These are phyloP conservation scores for Talaromyces marneffei DNA, from an alignment of 2,329 filamentous ascomycete genomes.

Conservation along the genomic window DNA sequence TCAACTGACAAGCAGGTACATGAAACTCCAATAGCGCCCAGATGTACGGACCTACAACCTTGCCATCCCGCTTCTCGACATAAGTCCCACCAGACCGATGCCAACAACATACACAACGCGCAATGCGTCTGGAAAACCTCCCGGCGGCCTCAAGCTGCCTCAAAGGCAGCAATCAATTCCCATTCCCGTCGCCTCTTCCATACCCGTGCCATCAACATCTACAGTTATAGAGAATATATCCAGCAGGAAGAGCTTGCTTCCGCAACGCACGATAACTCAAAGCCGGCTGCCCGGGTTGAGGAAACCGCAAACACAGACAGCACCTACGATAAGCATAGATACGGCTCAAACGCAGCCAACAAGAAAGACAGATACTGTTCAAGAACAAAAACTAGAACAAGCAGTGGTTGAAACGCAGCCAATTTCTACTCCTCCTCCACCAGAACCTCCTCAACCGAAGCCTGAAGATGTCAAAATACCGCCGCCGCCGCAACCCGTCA, in stretches of 20 bases:
- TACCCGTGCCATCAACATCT: slow-evolving; percentile 1
- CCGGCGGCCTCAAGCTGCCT: slow-evolving; percentile 11
- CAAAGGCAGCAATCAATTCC: slow-evolving; percentile 17
- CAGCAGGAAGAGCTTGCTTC: slow-evolving; percentile 29
- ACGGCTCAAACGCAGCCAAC: not conserved
- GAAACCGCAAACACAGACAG: slow-evolving; percentile 17
- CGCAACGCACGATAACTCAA: slow-evolving; percentile 23
- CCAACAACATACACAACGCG: slow-evolving; percentile 15
- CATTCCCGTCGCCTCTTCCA: slow-evolving; percentile 14
- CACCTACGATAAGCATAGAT: not conserved
- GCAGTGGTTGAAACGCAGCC: not conserved
- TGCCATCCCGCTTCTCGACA: not conserved
- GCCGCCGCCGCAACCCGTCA: not conserved
- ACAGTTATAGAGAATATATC: slow-evolving; percentile 16
- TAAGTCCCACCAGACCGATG: slow-evolving; percentile 8
- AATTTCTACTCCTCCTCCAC: not conserved
- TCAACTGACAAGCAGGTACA: not conserved
- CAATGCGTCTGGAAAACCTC: slow-evolving; percentile 14
- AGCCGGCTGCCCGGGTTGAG: slow-evolving; percentile 16
- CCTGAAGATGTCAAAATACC: not conserved
- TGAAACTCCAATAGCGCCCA: not conserved
- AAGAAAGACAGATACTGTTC: not conserved
- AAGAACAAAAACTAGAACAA: not conserved
- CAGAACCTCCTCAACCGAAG: not conserved
- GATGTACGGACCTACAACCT: not conserved